A percentile compares a stretch with the other conserved stretches of the same genome.
Evolutionary conservation across 352 stramenopile species (phyloP).

Genomic region (Globisporangium abappressorium): DNA sequence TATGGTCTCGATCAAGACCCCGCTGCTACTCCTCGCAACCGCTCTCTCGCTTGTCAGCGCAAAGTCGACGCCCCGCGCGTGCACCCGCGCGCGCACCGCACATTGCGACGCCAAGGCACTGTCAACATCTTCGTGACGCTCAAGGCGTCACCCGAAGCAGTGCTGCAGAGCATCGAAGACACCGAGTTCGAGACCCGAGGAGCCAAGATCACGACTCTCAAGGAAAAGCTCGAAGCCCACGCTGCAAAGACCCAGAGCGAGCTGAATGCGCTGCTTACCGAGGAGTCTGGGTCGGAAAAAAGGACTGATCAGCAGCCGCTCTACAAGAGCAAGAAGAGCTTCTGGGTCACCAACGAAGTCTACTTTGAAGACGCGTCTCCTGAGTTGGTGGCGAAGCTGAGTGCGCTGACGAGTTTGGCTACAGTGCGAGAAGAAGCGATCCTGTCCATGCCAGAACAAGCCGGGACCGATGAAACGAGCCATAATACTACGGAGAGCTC

Average conservation of each 20-base stretch:
- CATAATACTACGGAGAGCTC: neutral
- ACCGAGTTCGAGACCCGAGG: no score
- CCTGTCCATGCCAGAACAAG: neutral
- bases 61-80: neutral
- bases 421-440: neutral
- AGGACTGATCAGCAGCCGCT: neutral
- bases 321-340: constrained; percentile 3
- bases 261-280: no score
- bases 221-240: no score
- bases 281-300: no score
- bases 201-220: no score
- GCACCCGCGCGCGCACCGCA: constrained; percentile 22
- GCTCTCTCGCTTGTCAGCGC: no score
- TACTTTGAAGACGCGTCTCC: constrained; percentile 22
- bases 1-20: no score
- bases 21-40: no score
- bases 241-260: no score
- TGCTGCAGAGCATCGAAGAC: no score
- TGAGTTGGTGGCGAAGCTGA: constrained; percentile 28
- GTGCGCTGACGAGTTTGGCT: neutral
- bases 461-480: no score
- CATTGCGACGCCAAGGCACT: constrained; percentile 18
- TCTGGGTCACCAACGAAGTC: constrained; percentile 33
- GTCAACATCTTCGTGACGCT: constrained; percentile 18
- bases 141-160: no score